Percentiles rank a stretch among this genome's conserved stretches.
Conservation (phyloP, 2,329 filamentous ascomycete species). For the Pestalotiopsis sp. region DNA sequence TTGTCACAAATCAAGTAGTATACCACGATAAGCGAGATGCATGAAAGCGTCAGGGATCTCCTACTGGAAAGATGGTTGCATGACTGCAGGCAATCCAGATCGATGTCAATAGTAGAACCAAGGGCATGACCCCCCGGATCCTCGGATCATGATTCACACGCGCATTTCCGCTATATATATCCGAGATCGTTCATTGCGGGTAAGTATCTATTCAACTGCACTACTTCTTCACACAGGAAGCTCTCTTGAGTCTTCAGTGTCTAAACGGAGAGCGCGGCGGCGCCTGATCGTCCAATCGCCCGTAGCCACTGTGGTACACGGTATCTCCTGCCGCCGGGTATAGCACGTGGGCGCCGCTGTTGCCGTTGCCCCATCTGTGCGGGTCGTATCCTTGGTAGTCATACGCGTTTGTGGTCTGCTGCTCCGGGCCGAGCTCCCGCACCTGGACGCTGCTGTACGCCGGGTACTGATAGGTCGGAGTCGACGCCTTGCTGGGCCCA, state of each 20-base stretch:
- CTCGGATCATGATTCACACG: background rate
- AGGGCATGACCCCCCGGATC: background rate
- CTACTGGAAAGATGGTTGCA: background rate
- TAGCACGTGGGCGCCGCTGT: background rate
- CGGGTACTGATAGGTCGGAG: background rate
- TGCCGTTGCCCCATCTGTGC: background rate
- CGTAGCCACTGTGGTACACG: conserved; percentile 2
- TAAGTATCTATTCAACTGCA: background rate
- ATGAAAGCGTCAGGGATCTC: background rate
- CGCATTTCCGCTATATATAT: background rate
- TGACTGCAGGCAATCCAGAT: background rate
- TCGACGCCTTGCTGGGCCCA: background rate
- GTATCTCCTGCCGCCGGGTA: background rate
- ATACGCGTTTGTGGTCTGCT: background rate
- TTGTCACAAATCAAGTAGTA: background rate
- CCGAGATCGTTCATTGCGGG: background rate
- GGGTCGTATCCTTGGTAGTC: conserved; percentile 6
- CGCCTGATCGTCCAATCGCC: background rate
- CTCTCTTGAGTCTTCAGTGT: background rate
- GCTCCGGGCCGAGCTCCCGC: background rate
- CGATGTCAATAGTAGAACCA: background rate
- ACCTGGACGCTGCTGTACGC: conserved; percentile 6
- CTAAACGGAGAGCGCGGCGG: background rate
- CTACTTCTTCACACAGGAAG: background rate
- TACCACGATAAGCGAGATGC: background rate